Evolutionary conservation across 1,139 yeast genomes (phyloP).

Genomic region (Blastobotrys ciferrii): DNA sequence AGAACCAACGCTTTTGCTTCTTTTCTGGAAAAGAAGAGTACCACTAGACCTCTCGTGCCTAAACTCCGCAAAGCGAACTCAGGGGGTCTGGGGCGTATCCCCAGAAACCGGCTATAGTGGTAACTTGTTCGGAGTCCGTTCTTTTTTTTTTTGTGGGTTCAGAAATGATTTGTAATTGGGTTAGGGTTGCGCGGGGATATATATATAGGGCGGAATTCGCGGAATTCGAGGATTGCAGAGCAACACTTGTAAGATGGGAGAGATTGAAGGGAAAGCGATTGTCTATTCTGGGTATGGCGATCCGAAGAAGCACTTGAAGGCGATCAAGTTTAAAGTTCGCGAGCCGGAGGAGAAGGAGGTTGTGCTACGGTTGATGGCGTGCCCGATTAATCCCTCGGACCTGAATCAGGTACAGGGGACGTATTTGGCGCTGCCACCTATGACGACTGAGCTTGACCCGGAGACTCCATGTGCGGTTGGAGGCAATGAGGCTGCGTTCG

Average conservation of each 20-base stretch:
- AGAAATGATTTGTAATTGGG: not conserved
- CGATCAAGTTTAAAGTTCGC: constrained; percentile 20
- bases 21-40: too few species aligned
- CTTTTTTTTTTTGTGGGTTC: too few species aligned
- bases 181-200: not conserved
- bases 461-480: constrained; percentile 68
- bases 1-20: too few species aligned
- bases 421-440: constrained; percentile 76
- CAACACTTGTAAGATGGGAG: not conserved
- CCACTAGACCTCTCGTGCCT: too few species aligned
- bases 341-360: constrained; percentile 43
- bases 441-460: constrained; percentile 54
- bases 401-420: constrained; percentile 90
- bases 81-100: too few species aligned
- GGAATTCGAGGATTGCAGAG: not conserved
- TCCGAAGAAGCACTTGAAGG: constrained; percentile 30
- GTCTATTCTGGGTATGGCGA: constrained; percentile 33
- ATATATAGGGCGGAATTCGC: not conserved
- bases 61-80: too few species aligned
- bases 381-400: constrained; percentile 92
- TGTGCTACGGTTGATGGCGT: constrained; percentile 64
- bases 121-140: too few species aligned
- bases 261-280: constrained; percentile 23
- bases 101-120: too few species aligned
- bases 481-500: constrained; percentile 95